Evolutionary conservation across 805 yeast species (phyloP).

Genomic region (Zygoascus ofunaensis): DNA sequence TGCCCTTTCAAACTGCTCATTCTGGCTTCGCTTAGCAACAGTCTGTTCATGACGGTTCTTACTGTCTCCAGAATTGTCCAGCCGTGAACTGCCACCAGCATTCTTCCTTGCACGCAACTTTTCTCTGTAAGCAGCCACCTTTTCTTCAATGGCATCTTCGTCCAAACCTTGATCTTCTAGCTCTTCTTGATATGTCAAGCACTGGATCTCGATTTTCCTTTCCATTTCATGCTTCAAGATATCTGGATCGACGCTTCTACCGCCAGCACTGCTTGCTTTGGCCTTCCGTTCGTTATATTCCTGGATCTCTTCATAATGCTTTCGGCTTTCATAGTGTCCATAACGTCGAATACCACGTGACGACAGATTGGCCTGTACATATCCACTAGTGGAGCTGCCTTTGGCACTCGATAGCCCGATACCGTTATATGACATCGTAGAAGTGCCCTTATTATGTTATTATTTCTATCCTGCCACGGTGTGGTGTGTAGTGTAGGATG

Average conservation of each 20-base stretch:
- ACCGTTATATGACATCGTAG: constrained; percentile 28
- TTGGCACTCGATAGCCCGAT: constrained; percentile 28
- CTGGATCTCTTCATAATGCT: constrained; percentile 8
- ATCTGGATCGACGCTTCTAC: constrained; percentile 18
- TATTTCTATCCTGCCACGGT: no score
- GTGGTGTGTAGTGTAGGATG: no score
- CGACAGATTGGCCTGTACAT: constrained; percentile 24
- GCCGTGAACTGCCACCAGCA: neutral
- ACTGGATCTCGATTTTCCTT: constrained; percentile 23
- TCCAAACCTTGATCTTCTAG: constrained; percentile 20
- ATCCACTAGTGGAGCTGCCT: constrained; percentile 30
- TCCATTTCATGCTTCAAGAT: constrained; percentile 23
- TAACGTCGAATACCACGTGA: constrained; percentile 3
- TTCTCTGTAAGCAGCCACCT: constrained; percentile 15
- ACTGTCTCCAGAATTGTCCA: neutral
- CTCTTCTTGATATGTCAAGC: constrained; percentile 20
- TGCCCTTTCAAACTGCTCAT: constrained; percentile 15
- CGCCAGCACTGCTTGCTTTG: constrained; percentile 10
- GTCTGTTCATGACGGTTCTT: constrained; percentile 17
- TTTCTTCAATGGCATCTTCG: constrained; percentile 17
- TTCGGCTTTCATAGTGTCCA: constrained; percentile 19
- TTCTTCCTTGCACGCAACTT: constrained; percentile 11
- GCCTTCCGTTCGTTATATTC: constrained; percentile 7
- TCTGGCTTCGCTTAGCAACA: constrained; percentile 12
- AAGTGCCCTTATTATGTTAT: neutral